Evolutionary conservation across 192 early-diverging fungal species (phyloP), one percentile per base, ranked within the genome.

Genomic region (Coemansia sp.): DNA sequence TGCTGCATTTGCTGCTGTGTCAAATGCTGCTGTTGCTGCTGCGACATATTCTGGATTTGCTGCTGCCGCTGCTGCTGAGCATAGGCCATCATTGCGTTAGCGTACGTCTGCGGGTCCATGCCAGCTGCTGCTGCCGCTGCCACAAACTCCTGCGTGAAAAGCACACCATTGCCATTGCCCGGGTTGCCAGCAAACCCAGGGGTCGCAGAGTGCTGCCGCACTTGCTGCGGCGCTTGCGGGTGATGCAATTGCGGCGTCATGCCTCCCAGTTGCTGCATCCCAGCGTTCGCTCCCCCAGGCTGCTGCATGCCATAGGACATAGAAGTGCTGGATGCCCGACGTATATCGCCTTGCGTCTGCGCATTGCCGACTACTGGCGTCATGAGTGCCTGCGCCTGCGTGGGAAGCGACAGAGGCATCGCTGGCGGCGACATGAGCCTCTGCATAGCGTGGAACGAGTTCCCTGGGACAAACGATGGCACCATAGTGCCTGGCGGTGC

Each of bases 341-440:
- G 59, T 29, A 61, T 10, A 12, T 61, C 59, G n/a, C 59, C 59
- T 2, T 67, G 68, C 5, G 34, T 53, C 34, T 27, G 27, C n/a
- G 66, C 69, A 39, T 66, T 70, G 67, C 62, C 23, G 11, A 59
- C 58, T 46, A 71, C 68, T 25, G 77, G 77, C 65, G 77, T 74
- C 36, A 66, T 65, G 29, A 67, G 55, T 14, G 62, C 12, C 45
- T 64, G 66, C n/a, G 64, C 53, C 37, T 65, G 77, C 60, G 69
- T 51, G 25, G 78, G 78, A 8, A 61, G 34, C 34, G 34, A 7
- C 9, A 38, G 34, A 7, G 59, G 36, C 27, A 38, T 23, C 9
- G 34, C 34, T 8, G 59, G 14, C 4, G 59, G 32, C 36, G 78
- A 75, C 58, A 81, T 76, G 39, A 76, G 61, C 39, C 53, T 64